Evolutionary conservation across 2,329 filamentous ascomycete species (phyloP), one percentile per base, ranked within the genome.

Genomic region (Colletotrichum magnum): DNA sequence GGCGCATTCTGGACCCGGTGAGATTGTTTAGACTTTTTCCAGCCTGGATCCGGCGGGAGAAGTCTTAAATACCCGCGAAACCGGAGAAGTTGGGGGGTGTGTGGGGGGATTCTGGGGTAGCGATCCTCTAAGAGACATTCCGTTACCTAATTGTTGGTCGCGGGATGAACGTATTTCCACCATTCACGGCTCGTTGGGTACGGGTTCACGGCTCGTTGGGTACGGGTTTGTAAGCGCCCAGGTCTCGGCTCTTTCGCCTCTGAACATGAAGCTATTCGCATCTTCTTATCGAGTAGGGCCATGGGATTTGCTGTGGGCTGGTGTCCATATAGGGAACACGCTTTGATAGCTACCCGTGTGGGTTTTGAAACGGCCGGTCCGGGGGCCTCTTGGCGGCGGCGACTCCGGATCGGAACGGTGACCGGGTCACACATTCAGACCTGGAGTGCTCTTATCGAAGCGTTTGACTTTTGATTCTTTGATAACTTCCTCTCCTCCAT

Each of bases 121-220:
- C 21, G 43, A 61, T 63, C 45, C 58, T 67, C 51, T 12, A 24
- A 24, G n/a, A 28, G 41, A 43, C 21, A 51, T 51, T 47, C 32
- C 15, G 51, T 68, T 68, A 68, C 64, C 64, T 68, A 68, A 68
- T 43, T 63, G 51, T 62, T 45, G 43, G 47, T 21, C 28, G 52
- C 43, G 51, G 58, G 64, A 36, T 68, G 59, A 68, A 63, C 39
- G 51, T 50, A 68, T 64, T 64, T 68, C 64, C 64, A 68, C 64
- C 64, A 68, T 68, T 63, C 41, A 43, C 6, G 16, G 41, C 13
- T 13, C 13, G 41, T 43, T 32, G 7, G 10, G 28, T 32, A 32
- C 28, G 18, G 18, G 18, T 68, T 63, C 41, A 43, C 6, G 16
- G 41, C 13, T 7, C 32, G 32, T n/a, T 43, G 41, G 41, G 10